These are phyloP conservation scores for Phlebiopsis gigantea DNA, from an alignment of 768 basidiomycete genomes.

Conservation along the genomic window DNA sequence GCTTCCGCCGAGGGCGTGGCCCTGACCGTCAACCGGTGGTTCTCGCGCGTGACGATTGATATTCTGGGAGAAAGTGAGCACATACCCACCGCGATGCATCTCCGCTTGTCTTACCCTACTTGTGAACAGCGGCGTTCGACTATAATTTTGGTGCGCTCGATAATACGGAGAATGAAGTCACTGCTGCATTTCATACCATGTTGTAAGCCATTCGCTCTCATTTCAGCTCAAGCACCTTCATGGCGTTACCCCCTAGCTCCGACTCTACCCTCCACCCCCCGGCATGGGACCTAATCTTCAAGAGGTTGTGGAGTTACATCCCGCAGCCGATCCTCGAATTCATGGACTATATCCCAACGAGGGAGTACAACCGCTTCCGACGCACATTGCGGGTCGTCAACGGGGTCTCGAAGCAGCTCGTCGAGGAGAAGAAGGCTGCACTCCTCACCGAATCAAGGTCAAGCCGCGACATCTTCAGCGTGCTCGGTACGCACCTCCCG, in stretches of 20 bases:
- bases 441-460: slow-evolving; percentile 37
- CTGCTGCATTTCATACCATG: background rate
- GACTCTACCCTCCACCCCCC: slow-evolving; percentile 23
- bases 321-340: slow-evolving; percentile 22
- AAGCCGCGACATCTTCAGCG: slow-evolving; percentile 48
- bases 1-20: slow-evolving; percentile 23
- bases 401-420: slow-evolving; percentile 40
- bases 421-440: slow-evolving; percentile 35
- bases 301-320: slow-evolving; percentile 25
- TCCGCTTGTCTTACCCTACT: background rate
- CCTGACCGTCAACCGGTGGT: slow-evolving; percentile 26
- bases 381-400: slow-evolving; percentile 22
- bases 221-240: background rate
- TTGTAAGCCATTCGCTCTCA: slow-evolving; percentile 15
- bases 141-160: slow-evolving; percentile 33
- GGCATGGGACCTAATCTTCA: slow-evolving; percentile 21
- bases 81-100: background rate
- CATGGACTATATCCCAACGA: slow-evolving; percentile 26
- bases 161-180: background rate
- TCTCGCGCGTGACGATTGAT: slow-evolving; percentile 32
- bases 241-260: slow-evolving; percentile 18
- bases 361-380: slow-evolving; percentile 26
- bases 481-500: slow-evolving; percentile 39
- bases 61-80: slow-evolving; percentile 32
- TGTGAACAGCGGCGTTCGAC: slow-evolving; percentile 1